Percentiles rank a stretch among this genome's conserved stretches.
Evolutionary conservation across 2,329 filamentous ascomycete species (phyloP).

Genomic region (Chrysoporthe austroafricana): DNA sequence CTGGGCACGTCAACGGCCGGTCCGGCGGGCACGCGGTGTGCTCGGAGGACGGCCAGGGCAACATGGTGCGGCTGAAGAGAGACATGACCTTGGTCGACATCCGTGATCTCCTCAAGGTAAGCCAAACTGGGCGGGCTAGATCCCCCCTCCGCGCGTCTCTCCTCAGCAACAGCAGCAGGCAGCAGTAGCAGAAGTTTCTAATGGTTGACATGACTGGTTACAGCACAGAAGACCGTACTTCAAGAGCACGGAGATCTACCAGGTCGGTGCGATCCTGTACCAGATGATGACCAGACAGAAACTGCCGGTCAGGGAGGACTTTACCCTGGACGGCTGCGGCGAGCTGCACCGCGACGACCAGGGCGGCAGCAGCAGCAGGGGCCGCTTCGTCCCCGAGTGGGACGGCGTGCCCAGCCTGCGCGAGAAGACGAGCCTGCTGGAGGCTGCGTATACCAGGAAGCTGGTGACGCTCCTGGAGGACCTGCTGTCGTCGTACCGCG

Average conservation of each 20-base stretch:
- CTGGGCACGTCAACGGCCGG: slow-evolving; percentile 39
- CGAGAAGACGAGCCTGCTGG: slow-evolving; percentile 35
- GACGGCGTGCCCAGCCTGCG: not conserved
- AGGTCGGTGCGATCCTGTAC: slow-evolving; percentile 44
- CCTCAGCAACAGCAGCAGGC: not conserved
- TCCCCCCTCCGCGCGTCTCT: too few species aligned
- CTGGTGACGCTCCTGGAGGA: slow-evolving; percentile 26
- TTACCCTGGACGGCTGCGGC: slow-evolving; percentile 30
- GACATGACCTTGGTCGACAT: slow-evolving; percentile 29
- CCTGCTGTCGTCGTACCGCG: slow-evolving; percentile 15
- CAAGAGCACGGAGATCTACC: slow-evolving; percentile 42
- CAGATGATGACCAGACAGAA: slow-evolving; percentile 45
- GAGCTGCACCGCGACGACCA: slow-evolving; percentile 34
- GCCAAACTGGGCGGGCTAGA: not conserved
- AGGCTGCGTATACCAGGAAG: slow-evolving; percentile 23
- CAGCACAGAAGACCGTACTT: slow-evolving; percentile 42
- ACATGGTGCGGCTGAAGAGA: slow-evolving; percentile 31
- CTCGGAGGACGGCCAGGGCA: slow-evolving; percentile 27
- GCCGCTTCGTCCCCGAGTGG: not conserved
- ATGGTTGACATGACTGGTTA: not conserved
- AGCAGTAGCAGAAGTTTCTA: not conserved
- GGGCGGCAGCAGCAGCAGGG: too few species aligned
- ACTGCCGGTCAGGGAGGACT: slow-evolving; percentile 38
- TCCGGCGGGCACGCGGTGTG: slow-evolving; percentile 31
- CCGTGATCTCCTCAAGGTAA: slow-evolving; percentile 15